Base-by-base conservation (phyloP, 2,329 filamentous ascomycete genomes). In the Colletotrichum truncatum region DNA sequence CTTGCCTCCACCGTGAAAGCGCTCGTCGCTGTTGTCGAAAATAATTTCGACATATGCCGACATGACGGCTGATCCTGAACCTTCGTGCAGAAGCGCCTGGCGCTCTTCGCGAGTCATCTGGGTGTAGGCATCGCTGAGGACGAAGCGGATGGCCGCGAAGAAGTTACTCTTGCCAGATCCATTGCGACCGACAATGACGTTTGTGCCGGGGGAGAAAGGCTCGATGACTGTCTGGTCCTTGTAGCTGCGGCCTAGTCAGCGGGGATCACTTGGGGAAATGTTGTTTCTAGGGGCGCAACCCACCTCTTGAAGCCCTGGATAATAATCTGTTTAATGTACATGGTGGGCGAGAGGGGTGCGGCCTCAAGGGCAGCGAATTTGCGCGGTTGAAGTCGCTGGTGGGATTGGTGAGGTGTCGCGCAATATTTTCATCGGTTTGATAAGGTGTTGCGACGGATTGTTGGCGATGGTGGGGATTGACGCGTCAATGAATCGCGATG, bases 261-360 rank as follows among this genome's bases (percentile, higher is more conserved):
- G 21, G 48, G 38, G 67, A 74, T 69, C 74, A 74, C 63, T 72
- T 68, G 11, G 54, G 55, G 21, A 32, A n/a, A 48, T 25, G 34
- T 51, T 38, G 52, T 48, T 43, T 48, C 59, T 49, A 38, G 49
- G 43, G 16, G 62, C 80, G 71, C 80, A 97, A n/a, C 94, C 80
- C 97, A 49, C 94, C 94, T 98, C 83, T 99, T 99, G 84, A 99
- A 99, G 89, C 96, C 96, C 80, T 99, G 96, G 77, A 99, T 98
- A 80, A 98, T 98, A 79, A 98, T 98, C 84, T 99, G 96, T 81
- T 99, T 99, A 87, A 99, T 98, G 84, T 97, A 96, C 94, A 98
- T 97, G 76, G 73, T 84, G 74, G 36, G 56, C 12, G 43, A 32
- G 55, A 51, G 54, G 38, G 59, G 52, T 45, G 60, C 65, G 26